Base-by-base conservation (phyloP, 306 rosid species). In the Rosa rugosa region DNA sequence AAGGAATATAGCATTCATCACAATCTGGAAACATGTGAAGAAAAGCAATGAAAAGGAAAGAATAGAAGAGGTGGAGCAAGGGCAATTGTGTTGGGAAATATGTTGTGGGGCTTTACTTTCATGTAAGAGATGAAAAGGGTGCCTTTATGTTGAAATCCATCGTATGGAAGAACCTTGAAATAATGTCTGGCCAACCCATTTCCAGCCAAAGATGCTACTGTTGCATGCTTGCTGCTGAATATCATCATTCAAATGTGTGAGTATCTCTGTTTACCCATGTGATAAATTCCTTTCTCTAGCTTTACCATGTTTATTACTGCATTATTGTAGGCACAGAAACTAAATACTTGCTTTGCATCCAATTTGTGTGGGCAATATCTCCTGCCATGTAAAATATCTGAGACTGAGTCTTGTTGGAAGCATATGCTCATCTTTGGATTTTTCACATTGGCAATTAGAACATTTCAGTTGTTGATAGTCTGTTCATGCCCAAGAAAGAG, bases 181-280 rank as follows among this genome's bases (percentile, higher is more conserved):
- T 25, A 59, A 59, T 70, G 77, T 60, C 77, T 76, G 47, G 77
- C 60, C 73, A 57, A 38, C 57, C 72, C 65, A 49, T 75, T 63
- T 54, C 53, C 66, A 17, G 65, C 56, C 59, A 69, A 45, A 44
- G n/a, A 45, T 31, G 40, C 57, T n/a, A 49, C 71, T 47, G 53
- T 69, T 74, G 76, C 53, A 16, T 25, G 51, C 63, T 41, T 59
- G 69, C 69, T 41, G 56, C 69, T 75, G 20, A 41, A 10, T 25
- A 42, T 59, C 69, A 50, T 50, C 18, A 10, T 71, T 71, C 63
- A 49, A 6, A 50, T 31, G 36, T 22, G 54, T 73, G 67, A 54
- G 51, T 41, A 13, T 22, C 77, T 73, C 60, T 73, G n/a, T 36
- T 73, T 7, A 38, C 17, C 12, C 40, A 22, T 13, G 23, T 68